Evolutionary conservation across 305 asterid species (phyloP), one percentile per base, ranked within the genome.

Genomic region (Fraxinus albicans): DNA sequence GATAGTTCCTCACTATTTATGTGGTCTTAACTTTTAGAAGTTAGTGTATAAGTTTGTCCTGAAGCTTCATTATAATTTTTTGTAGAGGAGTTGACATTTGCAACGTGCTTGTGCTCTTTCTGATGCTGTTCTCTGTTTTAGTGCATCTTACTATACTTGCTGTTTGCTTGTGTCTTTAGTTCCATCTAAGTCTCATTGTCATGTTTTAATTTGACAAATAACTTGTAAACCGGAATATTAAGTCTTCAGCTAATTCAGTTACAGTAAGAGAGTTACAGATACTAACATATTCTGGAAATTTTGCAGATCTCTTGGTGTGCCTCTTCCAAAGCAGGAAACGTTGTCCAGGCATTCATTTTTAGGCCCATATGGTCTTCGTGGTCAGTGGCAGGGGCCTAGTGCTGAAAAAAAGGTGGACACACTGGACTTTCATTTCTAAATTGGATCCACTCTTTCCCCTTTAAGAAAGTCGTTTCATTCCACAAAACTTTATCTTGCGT

Each of bases 241-340:
- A 35, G 79, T 75, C 74, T 9, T 69, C 63, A 53, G 36, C 79
- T 65, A 38, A 70, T 80, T 82, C 53, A 17, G 40, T 76, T 80
- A 9, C 77, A 50, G 70, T 19, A 73, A 47, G 34, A 23, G 44
- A 31, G 80, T 82, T 83, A 9, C 35, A 60, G 35, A 65, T 27
- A 36, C 83, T 78, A 79, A 84, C 83, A 73, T 74, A 50, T 75
- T 72, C 76, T 84, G 55, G 47, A 73, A 86, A 85, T 75, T 83
- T 82, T 88, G 83, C 94, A 97, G 99, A 88, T 90, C 94, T 88
- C 90, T 94, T 86, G 84, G 89, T 81, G 86, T 94, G 79, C 97
- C 99, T 82, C 94, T 85, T 84, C 98, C 98, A 80, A 97, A 92
- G 90, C 93, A 94, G 87, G 99, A 97, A 86, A 95, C 98, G 23